Evolutionary conservation across 1,284 basidiomycete genomes (phyloP).

Genomic region (Cronartium quercuum): DNA sequence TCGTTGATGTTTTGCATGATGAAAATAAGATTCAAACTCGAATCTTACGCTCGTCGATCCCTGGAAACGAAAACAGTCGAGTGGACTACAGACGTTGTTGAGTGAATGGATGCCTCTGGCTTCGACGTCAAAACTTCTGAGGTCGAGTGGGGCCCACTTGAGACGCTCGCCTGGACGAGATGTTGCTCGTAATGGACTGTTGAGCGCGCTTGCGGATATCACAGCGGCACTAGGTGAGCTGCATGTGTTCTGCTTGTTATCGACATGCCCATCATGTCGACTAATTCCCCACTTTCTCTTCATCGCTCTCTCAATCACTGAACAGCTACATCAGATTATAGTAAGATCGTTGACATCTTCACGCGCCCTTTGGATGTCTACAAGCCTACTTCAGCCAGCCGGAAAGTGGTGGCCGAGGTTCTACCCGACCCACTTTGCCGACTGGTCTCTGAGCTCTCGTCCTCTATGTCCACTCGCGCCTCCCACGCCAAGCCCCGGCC

Average conservation of each 20-base stretch:
- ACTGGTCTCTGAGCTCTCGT: constrained; percentile 25
- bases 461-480: not conserved
- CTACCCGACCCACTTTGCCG: constrained; percentile 18
- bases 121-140: constrained; percentile 3
- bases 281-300: not conserved
- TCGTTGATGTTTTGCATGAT: not conserved
- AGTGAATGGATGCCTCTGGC: constrained; percentile 39
- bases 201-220: constrained; percentile 24
- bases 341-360: constrained; percentile 5
- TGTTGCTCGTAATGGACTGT: constrained; percentile 32
- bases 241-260: not conserved
- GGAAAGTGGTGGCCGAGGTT: constrained; percentile 29
- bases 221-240: constrained; percentile 31
- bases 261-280: no score
- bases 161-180: constrained; percentile 36
- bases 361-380: constrained; percentile 27
- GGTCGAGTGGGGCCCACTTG: constrained; percentile 16
- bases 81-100: constrained; percentile 28
- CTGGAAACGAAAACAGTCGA: constrained; percentile 8
- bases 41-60: not conserved
- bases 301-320: not conserved
- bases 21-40: not conserved
- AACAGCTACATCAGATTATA: constrained; percentile 29
- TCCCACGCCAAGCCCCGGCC: not conserved
- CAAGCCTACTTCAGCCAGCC: constrained; percentile 30